Evolutionary conservation across 2,329 filamentous ascomycete species (phyloP).

Genomic region (Geosmithia morbida): DNA sequence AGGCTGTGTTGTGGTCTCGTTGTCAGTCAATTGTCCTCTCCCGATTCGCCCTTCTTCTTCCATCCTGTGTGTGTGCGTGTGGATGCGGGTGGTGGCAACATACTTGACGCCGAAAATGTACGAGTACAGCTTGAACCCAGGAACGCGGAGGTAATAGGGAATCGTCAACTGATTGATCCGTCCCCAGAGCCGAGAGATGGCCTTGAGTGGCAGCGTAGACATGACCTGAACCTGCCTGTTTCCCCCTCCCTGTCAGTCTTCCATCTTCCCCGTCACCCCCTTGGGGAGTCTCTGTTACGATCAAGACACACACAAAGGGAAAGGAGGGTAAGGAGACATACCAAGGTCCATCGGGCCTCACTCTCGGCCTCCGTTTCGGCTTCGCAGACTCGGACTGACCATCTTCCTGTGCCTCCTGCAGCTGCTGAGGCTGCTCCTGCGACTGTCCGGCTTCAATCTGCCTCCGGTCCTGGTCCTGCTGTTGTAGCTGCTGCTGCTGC

Average conservation of each 20-base stretch:
- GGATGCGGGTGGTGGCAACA: slow-evolving; percentile 6
- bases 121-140: slow-evolving; percentile 84
- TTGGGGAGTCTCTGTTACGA: no score
- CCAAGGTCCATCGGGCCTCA: slow-evolving; percentile 78
- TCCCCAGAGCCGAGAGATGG: slow-evolving; percentile 79
- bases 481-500: slow-evolving; percentile 13
- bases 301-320: no score
- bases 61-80: background rate
- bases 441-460: background rate
- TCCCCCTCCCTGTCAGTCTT: no score
- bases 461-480: no score
- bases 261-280: no score
- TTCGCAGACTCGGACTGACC: slow-evolving; percentile 19
- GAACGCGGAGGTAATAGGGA: slow-evolving; percentile 74
- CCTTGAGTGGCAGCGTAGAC: slow-evolving; percentile 84
- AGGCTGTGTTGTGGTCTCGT: slow-evolving; percentile 36
- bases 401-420: background rate
- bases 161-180: slow-evolving; percentile 81
- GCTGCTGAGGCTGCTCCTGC: background rate
- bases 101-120: slow-evolving; percentile 80
- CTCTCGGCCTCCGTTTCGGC: slow-evolving; percentile 40
- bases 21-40: background rate
- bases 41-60: background rate
- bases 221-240: slow-evolving; percentile 75
- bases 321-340: slow-evolving; percentile 18